These are phyloP conservation scores for Petrea volubilis DNA, from an alignment of 257 asterid species.

Conservation along the genomic window DNA sequence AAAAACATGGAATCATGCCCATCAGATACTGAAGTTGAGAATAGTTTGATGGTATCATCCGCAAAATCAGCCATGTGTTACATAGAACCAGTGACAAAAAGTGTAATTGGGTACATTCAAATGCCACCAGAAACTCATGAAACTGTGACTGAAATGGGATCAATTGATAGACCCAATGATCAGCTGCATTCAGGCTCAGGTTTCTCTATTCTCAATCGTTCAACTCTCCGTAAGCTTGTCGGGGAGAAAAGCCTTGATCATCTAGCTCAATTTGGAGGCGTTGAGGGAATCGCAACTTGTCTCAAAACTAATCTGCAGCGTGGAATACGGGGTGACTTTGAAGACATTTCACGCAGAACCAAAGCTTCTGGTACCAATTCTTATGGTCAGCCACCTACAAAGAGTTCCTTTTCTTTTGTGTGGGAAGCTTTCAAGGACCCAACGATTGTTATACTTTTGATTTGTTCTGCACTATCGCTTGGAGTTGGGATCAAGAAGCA, in stretches of 20 bases:
- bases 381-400: slow-evolving; percentile 27
- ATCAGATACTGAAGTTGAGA: neutral
- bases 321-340: slow-evolving; percentile 32
- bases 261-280: slow-evolving; percentile 33
- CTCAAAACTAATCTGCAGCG: slow-evolving; percentile 10
- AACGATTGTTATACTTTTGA: neutral
- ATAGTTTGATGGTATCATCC: neutral
- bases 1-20: neutral
- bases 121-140: neutral
- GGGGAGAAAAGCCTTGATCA: slow-evolving; percentile 32
- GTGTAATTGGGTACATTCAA: neutral
- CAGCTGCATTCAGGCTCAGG: neutral
- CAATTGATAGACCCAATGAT: neutral
- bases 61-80: neutral
- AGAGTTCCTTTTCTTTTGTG: slow-evolving; percentile 10
- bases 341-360: slow-evolving; percentile 28
- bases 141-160: neutral
- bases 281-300: slow-evolving; percentile 28
- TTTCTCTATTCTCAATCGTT: slow-evolving; percentile 14
- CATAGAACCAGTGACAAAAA: neutral
- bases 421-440: slow-evolving; percentile 20
- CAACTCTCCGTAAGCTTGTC: slow-evolving; percentile 34
- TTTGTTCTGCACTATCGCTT: slow-evolving; percentile 22
- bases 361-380: slow-evolving; percentile 41
- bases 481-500: slow-evolving; percentile 23